Evolutionary conservation across 768 basidiomycete genomes (phyloP), one percentile per base, ranked within the genome.

Genomic region (Boletus subcaerulescens): DNA sequence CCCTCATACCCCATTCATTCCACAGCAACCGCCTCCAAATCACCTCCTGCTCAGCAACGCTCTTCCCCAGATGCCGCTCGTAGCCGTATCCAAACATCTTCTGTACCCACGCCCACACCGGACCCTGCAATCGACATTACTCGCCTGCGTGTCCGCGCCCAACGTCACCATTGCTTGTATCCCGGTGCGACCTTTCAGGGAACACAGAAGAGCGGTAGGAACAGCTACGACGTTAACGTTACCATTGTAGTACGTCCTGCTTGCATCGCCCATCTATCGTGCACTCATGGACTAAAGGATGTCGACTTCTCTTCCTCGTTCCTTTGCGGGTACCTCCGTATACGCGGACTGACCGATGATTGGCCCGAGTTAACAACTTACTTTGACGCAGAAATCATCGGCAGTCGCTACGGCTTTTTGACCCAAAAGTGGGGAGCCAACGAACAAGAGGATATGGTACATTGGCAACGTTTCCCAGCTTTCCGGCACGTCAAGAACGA

Each of bases 321-420:
- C 57, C 77, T 98, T 15, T 93, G 88, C 62, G 96, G 96, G 20
- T 96, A 95, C 69, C 85, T 98, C 39, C 86, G 89, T 55, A 98
- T 98, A 68, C 87, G 88, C 17, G 92, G 93, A 29, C 75, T 98
- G 48, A 98, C 95, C 39, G 86, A 95, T 61, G 90, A 96, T 65
- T 94, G 92, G 83, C 95, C 95, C 15, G 91, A 95, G 70, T 81
- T 98, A 40, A 97, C 94, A 6, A 98, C 95, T 3, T 97, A 93
- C 66, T 98, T 98, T 71, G 92, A 94, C 65, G 95, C 94, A 45
- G 93, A 98, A 71, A 93, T 98, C 58, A 95, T 98, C 60, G 94
- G 94, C 17, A 84, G 80, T 56, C 84, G 90, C 20, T 86, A 93
- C 68, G 96, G 95, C 11, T 98, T 98, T 71, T 71, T 93, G 64